Evolutionary conservation across 2,329 filamentous ascomycete genomes (phyloP).

Genomic region (Cercospora citrullina): DNA sequence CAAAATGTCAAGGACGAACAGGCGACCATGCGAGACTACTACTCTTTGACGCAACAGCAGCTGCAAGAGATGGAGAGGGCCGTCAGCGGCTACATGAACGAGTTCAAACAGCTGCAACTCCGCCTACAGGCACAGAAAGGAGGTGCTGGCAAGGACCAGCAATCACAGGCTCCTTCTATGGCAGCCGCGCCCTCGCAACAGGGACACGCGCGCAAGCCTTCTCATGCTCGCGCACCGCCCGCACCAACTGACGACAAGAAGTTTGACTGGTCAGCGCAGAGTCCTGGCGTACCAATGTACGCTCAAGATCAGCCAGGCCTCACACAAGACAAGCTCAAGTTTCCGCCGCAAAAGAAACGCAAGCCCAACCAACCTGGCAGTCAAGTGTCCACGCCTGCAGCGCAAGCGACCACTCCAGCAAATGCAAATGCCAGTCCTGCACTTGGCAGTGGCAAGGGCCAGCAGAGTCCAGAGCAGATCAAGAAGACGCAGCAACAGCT

Average conservation of each 20-base stretch:
- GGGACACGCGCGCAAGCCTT: constrained; percentile 31
- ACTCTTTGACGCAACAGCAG: constrained; percentile 32
- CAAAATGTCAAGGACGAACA: constrained; percentile 33
- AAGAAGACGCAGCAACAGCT: constrained; percentile 41
- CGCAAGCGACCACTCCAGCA: constrained; percentile 38
- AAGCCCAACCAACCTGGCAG: constrained; percentile 48
- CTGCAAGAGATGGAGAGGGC: constrained; percentile 29
- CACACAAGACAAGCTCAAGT: constrained; percentile 57
- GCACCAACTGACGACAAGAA: constrained; percentile 40
- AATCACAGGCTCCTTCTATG: constrained; percentile 20
- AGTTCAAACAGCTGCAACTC: constrained; percentile 32
- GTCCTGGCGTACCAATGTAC: constrained; percentile 58
- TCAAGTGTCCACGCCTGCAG: constrained; percentile 44
- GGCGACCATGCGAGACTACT: constrained; percentile 33
- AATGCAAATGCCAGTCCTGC: constrained; percentile 44
- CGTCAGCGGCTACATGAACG: constrained; percentile 31
- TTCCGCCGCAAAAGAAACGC: constrained; percentile 59
- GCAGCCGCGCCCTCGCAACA: constrained; percentile 27
- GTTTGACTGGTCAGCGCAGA: constrained; percentile 36
- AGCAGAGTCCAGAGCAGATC: constrained; percentile 48
- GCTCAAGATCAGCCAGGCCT: constrained; percentile 53
- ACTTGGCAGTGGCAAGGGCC: constrained; percentile 37
- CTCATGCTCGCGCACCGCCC: constrained; percentile 34
- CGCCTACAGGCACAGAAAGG: constrained; percentile 19
- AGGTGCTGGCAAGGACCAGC: constrained; percentile 23